Percentiles rank a stretch among this genome's conserved stretches.
Conservation (phyloP, 352 stramenopile genomes). For the Phytophthora hibernalis region DNA sequence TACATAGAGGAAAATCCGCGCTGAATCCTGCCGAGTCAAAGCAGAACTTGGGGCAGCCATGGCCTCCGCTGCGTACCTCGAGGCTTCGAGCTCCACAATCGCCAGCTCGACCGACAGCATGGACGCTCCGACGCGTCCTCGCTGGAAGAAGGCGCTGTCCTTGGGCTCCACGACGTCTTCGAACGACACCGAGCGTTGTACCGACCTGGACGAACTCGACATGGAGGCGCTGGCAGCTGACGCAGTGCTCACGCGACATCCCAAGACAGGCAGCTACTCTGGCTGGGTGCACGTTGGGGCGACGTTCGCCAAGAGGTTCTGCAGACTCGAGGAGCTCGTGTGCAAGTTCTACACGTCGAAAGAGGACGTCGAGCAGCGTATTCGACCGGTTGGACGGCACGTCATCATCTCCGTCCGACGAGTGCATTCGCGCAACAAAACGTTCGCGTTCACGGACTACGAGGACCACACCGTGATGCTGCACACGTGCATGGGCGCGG, state of each 20-base stretch:
- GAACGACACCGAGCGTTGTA: conserved; percentile 26
- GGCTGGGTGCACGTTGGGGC: conserved; percentile 46
- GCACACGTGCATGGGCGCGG: conserved; percentile 43
- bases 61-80: conserved; percentile 4
- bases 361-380: conserved; percentile 19
- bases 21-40: conserved; percentile 16
- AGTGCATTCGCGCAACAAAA: conserved; percentile 60
- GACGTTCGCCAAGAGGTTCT: conserved; percentile 45
- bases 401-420: conserved; percentile 50
- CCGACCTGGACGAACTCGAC: conserved; percentile 42
- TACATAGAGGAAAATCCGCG: conserved; percentile 29
- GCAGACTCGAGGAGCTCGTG: conserved; percentile 49
- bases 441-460: conserved; percentile 54
- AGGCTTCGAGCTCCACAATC: conserved; percentile 28
- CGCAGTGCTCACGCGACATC: conserved; percentile 30
- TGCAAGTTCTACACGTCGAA: conserved; percentile 48
- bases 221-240: conserved; percentile 25
- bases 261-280: conserved; percentile 36
- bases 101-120: conserved; percentile 26
- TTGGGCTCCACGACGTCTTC: conserved; percentile 32
- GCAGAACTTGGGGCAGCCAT: neutral
- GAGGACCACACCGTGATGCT: conserved; percentile 48
- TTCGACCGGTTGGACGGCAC: conserved; percentile 32
- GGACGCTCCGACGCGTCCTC: conserved; percentile 17
- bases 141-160: conserved; percentile 40